Evolutionary conservation across 805 yeast species (phyloP), one percentile per base, ranked within the genome.

Genomic region (Blastobotrys terrestris): DNA sequence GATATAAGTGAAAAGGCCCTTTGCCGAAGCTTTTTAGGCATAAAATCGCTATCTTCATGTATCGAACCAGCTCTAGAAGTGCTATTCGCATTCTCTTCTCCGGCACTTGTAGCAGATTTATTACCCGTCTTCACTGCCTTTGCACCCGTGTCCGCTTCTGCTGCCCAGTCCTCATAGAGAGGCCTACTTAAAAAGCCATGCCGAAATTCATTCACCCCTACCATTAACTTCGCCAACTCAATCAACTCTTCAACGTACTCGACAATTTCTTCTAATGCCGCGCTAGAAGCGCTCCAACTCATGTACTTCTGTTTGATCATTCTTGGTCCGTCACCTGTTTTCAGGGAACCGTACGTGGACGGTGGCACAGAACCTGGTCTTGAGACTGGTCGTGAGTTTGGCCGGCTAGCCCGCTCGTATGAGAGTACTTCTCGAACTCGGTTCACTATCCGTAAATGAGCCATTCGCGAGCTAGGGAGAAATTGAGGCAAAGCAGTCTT

Each of bases 111-210:
- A 5, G 35, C 35, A 26, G 35, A 26, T 11, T 26, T 26, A 11
- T 11, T 26, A 5, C 5, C 11, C 11, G 35, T 11, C 35, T 26
- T 26, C 35, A 26, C 11, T 26, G 35, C 35, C 35, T 26, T 11
- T 26, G 35, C 11, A 5, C 35, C 35, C 35, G 35, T 11, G 35
- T n/a, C n/a, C n/a, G 41, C 41, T 5, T 13, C 44, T 41, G 44
- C 44, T 5, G 56, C 56, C 55, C 56, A 49, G 3, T 54, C 58
- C 6, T 55, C 61, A 31, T 46, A 53, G 6, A 76, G 59, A 0
- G 80, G 74, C 14, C 81, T 69, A 45, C 80, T 74, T 52, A 77
- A 60, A 56, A 77, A 77, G 1, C 82, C 80, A 56, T 75, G 76
- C 57, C 74, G 75, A 59, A 77, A 77, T 57, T 72, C 76, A 53